These are phyloP conservation scores for Aspergillus calidoustus DNA, from an alignment of 2,329 filamentous ascomycete species.

Conservation along the genomic window DNA sequence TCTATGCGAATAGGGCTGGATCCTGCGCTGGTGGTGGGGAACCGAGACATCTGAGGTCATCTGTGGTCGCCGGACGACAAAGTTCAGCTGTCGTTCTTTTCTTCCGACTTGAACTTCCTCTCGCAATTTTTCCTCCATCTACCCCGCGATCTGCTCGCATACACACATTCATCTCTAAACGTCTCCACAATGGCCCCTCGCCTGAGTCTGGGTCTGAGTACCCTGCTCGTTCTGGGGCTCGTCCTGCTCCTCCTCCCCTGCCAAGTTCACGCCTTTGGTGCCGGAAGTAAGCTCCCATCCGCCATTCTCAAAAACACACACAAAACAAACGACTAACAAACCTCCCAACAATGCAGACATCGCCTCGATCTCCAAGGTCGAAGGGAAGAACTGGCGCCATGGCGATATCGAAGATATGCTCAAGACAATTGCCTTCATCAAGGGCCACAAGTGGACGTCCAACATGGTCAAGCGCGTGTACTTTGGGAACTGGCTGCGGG, in stretches of 20 bases:
- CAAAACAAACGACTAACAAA: conserved; percentile 12
- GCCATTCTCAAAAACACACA: neutral
- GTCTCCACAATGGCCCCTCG: conserved; percentile 21
- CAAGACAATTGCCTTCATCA: conserved; percentile 74
- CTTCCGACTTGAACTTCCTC: neutral
- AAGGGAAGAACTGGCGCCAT: conserved; percentile 59
- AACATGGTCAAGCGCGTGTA: conserved; percentile 78
- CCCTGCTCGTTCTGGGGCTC: conserved; percentile 42
- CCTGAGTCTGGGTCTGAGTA: conserved; percentile 33
- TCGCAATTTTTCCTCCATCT: neutral
- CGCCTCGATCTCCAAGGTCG: conserved; percentile 55
- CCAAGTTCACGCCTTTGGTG: conserved; percentile 50
- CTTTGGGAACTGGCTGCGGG: conserved; percentile 85
- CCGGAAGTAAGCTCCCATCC: conserved; percentile 44
- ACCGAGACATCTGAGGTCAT: conserved; percentile 5
- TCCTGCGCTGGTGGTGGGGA: neutral
- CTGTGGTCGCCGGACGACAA: conserved; percentile 1
- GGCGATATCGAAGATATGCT: conserved; percentile 81
- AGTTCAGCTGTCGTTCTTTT: conserved; percentile 3
- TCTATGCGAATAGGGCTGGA: conserved; percentile 1
- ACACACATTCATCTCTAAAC: conserved; percentile 17
- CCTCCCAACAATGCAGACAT: conserved; percentile 40
- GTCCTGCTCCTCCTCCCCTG: conserved; percentile 43
- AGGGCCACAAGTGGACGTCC: conserved; percentile 83
- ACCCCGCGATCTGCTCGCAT: neutral